phyloP scores from a whole-genome alignment of 2,329 filamentous ascomycete genomes.

The Aspergillus viridinutans region DNA sequence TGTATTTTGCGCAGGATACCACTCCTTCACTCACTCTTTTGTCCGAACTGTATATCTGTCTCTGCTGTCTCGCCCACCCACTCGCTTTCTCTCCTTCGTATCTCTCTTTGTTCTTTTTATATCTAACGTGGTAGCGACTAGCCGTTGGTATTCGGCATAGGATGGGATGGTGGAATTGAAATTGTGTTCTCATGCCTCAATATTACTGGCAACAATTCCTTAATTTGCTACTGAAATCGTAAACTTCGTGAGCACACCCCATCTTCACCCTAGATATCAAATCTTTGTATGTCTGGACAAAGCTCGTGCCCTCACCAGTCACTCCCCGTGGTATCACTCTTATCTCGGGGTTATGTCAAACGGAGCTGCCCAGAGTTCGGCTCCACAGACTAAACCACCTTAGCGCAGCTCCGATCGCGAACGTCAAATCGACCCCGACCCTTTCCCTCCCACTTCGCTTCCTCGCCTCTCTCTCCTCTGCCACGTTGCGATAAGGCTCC shows the following conservation, averaged over 20 bases:
- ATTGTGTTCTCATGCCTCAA: neutral
- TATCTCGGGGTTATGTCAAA: constrained; percentile 3
- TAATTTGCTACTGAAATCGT: neutral
- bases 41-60: constrained; percentile 7
- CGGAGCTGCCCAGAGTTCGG: constrained; percentile 9
- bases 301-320: neutral
- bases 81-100: constrained; percentile 16
- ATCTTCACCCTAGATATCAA: neutral
- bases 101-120: constrained; percentile 9
- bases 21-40: constrained; percentile 12
- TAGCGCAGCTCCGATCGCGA: constrained; percentile 15
- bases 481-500: constrained; percentile 16
- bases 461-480: constrained; percentile 12
- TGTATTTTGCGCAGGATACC: constrained; percentile 28
- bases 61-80: constrained; percentile 12
- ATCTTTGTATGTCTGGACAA: neutral
- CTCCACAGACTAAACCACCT: constrained; percentile 10
- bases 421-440: constrained; percentile 19
- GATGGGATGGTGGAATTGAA: neutral
- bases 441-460: constrained; percentile 10
- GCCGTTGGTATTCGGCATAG: constrained; percentile 2
- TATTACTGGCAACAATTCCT: neutral
- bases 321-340: neutral
- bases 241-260: neutral
- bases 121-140: constrained; percentile 1